phyloP scores from a whole-genome alignment of 345 rosid species.

The Populus pruinosa region DNA sequence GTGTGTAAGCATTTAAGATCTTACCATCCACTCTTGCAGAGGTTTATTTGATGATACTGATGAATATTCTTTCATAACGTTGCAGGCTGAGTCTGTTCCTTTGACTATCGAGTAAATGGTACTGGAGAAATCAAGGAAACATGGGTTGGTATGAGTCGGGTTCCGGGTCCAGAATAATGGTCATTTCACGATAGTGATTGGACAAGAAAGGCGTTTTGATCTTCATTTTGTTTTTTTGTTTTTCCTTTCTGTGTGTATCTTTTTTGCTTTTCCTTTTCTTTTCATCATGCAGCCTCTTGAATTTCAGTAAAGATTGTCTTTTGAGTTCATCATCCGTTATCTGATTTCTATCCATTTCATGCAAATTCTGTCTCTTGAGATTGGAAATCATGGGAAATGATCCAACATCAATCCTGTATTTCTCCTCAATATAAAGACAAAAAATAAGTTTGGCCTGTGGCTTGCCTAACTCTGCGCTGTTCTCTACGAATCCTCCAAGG shows the following conservation, averaged over 20 bases:
- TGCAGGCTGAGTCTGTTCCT: slow-evolving; percentile 85
- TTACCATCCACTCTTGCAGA: background rate
- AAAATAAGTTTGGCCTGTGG: background rate
- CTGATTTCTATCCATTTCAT: background rate
- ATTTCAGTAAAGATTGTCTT: slow-evolving; percentile 19
- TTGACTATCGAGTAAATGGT: slow-evolving; percentile 34
- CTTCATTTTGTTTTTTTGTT: background rate
- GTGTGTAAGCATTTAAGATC: background rate
- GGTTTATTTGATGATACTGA: background rate
- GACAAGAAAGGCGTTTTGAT: slow-evolving; percentile 5
- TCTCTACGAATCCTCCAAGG: too few relatives aligned
- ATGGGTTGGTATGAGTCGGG: background rate
- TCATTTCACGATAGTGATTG: slow-evolving; percentile 19
- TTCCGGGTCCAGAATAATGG: slow-evolving; percentile 22
- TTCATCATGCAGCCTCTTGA: slow-evolving; percentile 6
- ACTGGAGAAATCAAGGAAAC: background rate
- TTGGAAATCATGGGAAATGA: background rate
- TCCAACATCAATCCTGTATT: background rate
- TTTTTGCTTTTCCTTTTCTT: background rate
- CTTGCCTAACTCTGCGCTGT: too few relatives aligned
- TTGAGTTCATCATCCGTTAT: background rate
- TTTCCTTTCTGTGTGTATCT: background rate
- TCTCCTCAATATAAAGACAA: background rate
- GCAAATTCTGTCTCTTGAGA: background rate
- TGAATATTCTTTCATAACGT: background rate